Conservation (phyloP, 2,329 filamentous ascomycete species). For the Nigrospora osmanthi region DNA sequence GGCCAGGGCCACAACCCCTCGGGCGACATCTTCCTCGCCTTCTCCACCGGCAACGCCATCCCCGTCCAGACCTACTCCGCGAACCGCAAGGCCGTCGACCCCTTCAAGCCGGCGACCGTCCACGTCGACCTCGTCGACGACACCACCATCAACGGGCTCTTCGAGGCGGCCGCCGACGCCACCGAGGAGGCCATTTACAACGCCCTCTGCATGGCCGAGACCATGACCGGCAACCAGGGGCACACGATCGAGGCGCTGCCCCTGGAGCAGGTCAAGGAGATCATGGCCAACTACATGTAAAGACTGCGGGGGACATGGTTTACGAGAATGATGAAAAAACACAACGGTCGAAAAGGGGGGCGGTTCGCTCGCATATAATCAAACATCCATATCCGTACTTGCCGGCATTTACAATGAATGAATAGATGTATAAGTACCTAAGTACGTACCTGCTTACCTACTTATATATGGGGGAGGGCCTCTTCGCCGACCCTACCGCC, state of each 20-base stretch:
- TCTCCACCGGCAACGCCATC: constrained; percentile 52
- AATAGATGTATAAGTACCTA: too few species aligned
- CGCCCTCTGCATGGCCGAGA: constrained; percentile 52
- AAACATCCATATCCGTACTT: too few species aligned
- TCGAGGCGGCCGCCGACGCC: constrained; percentile 54
- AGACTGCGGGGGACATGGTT: too few species aligned
- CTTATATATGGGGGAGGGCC: too few species aligned
- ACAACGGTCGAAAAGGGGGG: too few species aligned
- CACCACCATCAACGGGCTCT: constrained; percentile 50
- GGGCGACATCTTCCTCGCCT: constrained; percentile 60
- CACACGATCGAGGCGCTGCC: constrained; percentile 41
- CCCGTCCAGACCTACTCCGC: constrained; percentile 30
- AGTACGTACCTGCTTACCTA: too few species aligned
- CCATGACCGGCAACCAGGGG: constrained; percentile 45
- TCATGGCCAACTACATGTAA: constrained; percentile 31
- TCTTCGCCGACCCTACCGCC: too few species aligned
- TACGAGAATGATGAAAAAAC: too few species aligned
- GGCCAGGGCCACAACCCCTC: constrained; percentile 54
- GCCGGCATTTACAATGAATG: too few species aligned
- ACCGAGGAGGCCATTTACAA: constrained; percentile 62
- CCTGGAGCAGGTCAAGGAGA: constrained; percentile 33
- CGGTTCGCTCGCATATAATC: too few species aligned
- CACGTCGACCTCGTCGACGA: constrained; percentile 44
- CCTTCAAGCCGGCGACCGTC: constrained; percentile 26
- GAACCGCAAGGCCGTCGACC: constrained; percentile 27